These are phyloP conservation scores for Schwanniomyces occidentalis DNA, from an alignment of 805 yeast genomes.

Conservation along the genomic window DNA sequence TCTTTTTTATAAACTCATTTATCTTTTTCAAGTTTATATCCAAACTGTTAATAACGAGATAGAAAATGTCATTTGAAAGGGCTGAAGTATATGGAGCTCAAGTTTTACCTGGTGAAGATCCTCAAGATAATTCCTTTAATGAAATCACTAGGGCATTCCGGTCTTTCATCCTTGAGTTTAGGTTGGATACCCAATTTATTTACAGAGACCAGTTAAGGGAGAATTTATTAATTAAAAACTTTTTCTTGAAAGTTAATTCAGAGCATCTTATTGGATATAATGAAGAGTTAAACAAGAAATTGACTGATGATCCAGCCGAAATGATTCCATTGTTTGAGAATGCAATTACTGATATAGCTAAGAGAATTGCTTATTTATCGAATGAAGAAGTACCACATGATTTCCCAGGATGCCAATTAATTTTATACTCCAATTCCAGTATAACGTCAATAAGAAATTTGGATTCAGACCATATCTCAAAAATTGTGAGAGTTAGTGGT, in stretches of 20 bases:
- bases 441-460: constrained; percentile 75
- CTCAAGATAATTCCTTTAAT: constrained; percentile 61
- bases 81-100: constrained; percentile 73
- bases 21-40: too few species aligned
- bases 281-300: constrained; percentile 82
- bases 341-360: constrained; percentile 85
- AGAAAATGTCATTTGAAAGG: constrained; percentile 68
- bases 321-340: constrained; percentile 83
- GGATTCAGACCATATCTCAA: constrained; percentile 84
- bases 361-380: constrained; percentile 58
- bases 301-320: constrained; percentile 84
- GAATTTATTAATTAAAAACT: constrained; percentile 75
- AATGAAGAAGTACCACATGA: constrained; percentile 49
- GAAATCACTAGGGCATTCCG: constrained; percentile 78
- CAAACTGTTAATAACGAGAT: too few species aligned
- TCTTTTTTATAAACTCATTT: constrained; percentile 1
- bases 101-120: constrained; percentile 82
- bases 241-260: constrained; percentile 68
- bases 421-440: constrained; percentile 70
- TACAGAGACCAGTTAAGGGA: constrained; percentile 91
- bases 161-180: constrained; percentile 79
- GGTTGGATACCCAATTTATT: constrained; percentile 77
- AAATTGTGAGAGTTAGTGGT: constrained; percentile 88
- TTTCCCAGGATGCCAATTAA: constrained; percentile 83
- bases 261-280: constrained; percentile 86